Conservation (phyloP, 2,329 filamentous ascomycete genomes). For the Colletotrichum tanaceti region DNA sequence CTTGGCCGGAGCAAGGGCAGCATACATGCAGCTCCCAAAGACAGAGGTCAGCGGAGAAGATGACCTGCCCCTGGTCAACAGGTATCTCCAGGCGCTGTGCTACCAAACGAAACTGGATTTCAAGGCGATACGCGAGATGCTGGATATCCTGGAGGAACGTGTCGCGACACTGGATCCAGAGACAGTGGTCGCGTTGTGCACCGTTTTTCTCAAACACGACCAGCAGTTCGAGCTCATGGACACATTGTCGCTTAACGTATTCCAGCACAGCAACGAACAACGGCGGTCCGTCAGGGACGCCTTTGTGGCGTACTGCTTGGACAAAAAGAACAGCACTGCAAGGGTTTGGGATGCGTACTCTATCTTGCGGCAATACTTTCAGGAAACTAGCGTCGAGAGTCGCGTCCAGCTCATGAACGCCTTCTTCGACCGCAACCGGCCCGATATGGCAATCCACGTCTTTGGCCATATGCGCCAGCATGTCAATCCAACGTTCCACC, state of each 20-base stretch:
- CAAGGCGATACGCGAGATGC: slow-evolving; percentile 77
- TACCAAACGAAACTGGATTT: slow-evolving; percentile 70
- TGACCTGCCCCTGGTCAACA: slow-evolving; percentile 74
- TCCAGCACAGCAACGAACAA: slow-evolving; percentile 76
- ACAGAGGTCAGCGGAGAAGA: slow-evolving; percentile 63
- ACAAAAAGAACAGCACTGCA: slow-evolving; percentile 70
- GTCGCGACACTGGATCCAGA: slow-evolving; percentile 76
- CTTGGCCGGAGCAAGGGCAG: slow-evolving; percentile 73
- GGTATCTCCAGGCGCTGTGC: slow-evolving; percentile 77
- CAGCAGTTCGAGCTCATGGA: slow-evolving; percentile 85
- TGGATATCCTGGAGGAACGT: slow-evolving; percentile 78
- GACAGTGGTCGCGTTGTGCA: slow-evolving; percentile 79
- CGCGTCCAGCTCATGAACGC: slow-evolving; percentile 81
- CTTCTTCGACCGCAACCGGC: slow-evolving; percentile 81
- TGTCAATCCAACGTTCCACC: slow-evolving; percentile 69
- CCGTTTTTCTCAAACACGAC: slow-evolving; percentile 78
- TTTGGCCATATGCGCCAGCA: slow-evolving; percentile 96
- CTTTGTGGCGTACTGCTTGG: slow-evolving; percentile 75
- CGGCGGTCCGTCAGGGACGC: slow-evolving; percentile 73
- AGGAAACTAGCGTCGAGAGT: slow-evolving; percentile 71
- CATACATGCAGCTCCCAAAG: slow-evolving; percentile 71
- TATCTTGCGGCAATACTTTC: slow-evolving; percentile 73
- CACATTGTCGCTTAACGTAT: slow-evolving; percentile 79
- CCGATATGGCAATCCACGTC: slow-evolving; percentile 86
- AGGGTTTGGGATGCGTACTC: slow-evolving; percentile 74